These are phyloP conservation scores for Microdochium bolleyi DNA, from an alignment of 2,329 filamentous ascomycete species.

Conservation along the genomic window DNA sequence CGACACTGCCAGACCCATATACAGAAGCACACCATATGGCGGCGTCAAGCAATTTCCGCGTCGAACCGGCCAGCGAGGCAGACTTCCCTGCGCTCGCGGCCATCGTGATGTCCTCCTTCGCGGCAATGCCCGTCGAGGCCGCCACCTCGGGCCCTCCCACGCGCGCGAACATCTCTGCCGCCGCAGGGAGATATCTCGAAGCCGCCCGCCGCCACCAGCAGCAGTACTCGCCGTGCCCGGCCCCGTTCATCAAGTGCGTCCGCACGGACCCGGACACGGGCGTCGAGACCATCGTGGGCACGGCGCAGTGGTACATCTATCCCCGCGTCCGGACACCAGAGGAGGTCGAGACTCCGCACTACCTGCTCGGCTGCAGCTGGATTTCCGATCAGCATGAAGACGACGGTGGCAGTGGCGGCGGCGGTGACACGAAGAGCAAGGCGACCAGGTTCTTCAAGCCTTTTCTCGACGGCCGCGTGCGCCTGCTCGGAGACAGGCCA, in stretches of 20 bases:
- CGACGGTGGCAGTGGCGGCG: background rate
- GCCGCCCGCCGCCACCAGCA: background rate
- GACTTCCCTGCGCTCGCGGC: background rate
- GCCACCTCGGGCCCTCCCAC: background rate
- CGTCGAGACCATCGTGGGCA: background rate
- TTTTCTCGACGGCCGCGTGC: background rate
- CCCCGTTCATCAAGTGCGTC: background rate
- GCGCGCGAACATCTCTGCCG: background rate
- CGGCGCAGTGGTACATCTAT: background rate
- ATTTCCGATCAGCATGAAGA: background rate
- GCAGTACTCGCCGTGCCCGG: background rate
- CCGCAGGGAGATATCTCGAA: background rate
- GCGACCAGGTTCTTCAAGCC: background rate
- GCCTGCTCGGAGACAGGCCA: background rate
- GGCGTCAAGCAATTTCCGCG: background rate
- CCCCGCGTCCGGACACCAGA: background rate
- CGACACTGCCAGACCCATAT: background rate
- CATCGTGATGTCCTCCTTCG: background rate
- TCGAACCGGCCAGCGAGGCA: background rate
- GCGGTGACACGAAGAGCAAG: background rate
- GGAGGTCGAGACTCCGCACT: background rate
- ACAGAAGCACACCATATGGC: background rate
- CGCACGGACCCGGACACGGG: background rate
- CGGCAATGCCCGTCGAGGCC: background rate
- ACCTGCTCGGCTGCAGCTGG: background rate